A percentile compares a stretch with the other conserved stretches of the same genome.
These are phyloP conservation scores for Calonectria montana DNA, from an alignment of 2,329 filamentous ascomycete species.

Conservation along the genomic window DNA sequence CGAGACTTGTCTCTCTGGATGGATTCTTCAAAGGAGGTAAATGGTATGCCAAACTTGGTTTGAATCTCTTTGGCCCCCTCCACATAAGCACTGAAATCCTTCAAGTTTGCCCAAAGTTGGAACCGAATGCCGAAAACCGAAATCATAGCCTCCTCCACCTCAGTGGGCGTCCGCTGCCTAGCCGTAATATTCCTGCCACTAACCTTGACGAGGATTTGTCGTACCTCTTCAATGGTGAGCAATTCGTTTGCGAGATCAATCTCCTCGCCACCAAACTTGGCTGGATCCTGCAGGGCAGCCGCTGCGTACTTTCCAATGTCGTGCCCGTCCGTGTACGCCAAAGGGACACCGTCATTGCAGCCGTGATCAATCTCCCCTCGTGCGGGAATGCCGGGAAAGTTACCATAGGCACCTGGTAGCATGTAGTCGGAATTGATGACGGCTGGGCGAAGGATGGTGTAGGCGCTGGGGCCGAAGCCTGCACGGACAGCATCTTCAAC, in stretches of 20 bases:
- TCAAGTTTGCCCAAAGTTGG: constrained; percentile 28
- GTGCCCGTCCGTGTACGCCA: neutral
- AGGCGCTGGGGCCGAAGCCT: constrained; percentile 40
- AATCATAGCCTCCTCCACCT: constrained; percentile 15
- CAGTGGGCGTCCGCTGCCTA: constrained; percentile 28
- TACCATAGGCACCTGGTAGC: constrained; percentile 31
- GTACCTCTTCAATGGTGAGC: constrained; percentile 44
- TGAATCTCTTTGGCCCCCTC: neutral
- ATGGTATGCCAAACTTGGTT: constrained; percentile 25
- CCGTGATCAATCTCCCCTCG: constrained; percentile 44
- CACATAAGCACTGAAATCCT: neutral
- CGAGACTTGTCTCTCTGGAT: constrained; percentile 25
- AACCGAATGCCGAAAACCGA: constrained; percentile 24
- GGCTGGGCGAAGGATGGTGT: constrained; percentile 49
- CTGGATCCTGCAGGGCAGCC: constrained; percentile 45
- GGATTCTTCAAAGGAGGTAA: constrained; percentile 24
- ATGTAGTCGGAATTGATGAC: constrained; percentile 45
- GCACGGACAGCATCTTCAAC: constrained; percentile 49
- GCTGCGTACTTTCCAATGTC: constrained; percentile 49
- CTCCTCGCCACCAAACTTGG: constrained; percentile 44
- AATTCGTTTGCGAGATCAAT: constrained; percentile 45
- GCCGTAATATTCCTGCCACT: constrained; percentile 44
- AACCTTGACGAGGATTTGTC: constrained; percentile 43
- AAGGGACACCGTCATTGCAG: constrained; percentile 29
- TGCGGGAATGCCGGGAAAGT: constrained; percentile 46